These are phyloP conservation scores for Annulohypoxylon truncatum DNA, from an alignment of 2,329 filamentous ascomycete genomes.

Conservation along the genomic window DNA sequence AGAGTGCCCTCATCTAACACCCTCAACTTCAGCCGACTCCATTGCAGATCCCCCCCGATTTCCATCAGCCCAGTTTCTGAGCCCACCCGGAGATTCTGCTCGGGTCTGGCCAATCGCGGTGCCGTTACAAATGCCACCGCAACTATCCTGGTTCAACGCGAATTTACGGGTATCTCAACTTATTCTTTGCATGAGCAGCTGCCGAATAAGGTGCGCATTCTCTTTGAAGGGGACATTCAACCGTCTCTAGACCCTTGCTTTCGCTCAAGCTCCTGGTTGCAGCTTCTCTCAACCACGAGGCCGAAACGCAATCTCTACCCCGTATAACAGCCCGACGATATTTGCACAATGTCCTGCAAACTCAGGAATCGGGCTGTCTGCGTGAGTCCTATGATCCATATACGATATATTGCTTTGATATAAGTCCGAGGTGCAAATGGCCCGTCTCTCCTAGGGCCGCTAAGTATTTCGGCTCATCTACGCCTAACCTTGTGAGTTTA, in stretches of 20 bases:
- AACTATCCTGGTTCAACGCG: slow-evolving; percentile 30
- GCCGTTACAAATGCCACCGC: slow-evolving; percentile 25
- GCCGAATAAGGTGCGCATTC: slow-evolving; percentile 28
- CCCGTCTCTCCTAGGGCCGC: slow-evolving; percentile 19
- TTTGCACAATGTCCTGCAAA: slow-evolving; percentile 9
- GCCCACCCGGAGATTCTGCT: slow-evolving; percentile 14
- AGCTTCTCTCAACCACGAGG: slow-evolving; percentile 27
- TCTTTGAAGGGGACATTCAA: slow-evolving; percentile 24
- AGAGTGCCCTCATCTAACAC: slow-evolving; percentile 24
- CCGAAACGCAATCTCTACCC: slow-evolving; percentile 30
- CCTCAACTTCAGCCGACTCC: slow-evolving; percentile 27
- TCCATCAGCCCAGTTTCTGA: slow-evolving; percentile 40
- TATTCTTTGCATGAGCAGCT: slow-evolving; percentile 37
- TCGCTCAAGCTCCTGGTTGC: slow-evolving; percentile 24
- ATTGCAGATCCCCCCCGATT: slow-evolving; percentile 37
- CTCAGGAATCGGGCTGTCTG: slow-evolving; percentile 19
- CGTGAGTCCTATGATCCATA: slow-evolving; percentile 34
- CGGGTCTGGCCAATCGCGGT: slow-evolving; percentile 29
- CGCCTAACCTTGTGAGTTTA: slow-evolving; percentile 31
- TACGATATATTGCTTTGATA: slow-evolving; percentile 41
- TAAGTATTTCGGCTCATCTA: slow-evolving; percentile 33
- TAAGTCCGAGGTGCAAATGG: slow-evolving; percentile 36
- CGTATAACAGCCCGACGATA: slow-evolving; percentile 26
- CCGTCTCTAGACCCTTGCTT: slow-evolving; percentile 23
- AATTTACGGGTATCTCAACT: slow-evolving; percentile 24